Conservation (phyloP, 2,329 filamentous ascomycete genomes). For the Aspergillus pseudoglaucus region DNA sequence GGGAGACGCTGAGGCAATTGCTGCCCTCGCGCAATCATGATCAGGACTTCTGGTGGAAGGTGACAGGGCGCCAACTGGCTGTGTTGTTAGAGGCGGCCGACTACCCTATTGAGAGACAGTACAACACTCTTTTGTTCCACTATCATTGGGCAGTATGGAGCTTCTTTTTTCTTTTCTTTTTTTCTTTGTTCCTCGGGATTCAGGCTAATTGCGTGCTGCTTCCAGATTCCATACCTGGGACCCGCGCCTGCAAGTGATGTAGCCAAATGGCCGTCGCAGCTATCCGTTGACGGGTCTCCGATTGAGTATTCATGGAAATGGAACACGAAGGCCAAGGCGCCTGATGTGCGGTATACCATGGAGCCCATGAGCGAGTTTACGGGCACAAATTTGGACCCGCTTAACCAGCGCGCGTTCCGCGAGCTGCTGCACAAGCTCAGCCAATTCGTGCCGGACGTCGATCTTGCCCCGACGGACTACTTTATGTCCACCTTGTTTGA, state of each 20-base stretch:
- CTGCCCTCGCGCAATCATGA: background rate
- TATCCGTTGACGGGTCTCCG: constrained; percentile 8
- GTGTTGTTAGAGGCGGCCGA: constrained; percentile 8
- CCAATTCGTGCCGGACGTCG: background rate
- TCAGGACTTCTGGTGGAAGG: constrained; percentile 11
- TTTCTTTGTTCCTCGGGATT: background rate
- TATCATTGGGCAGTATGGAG: constrained; percentile 9
- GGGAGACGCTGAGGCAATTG: no score
- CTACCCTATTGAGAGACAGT: constrained; percentile 10
- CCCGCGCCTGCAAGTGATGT: background rate
- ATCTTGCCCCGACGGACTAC: background rate
- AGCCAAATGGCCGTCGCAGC: constrained; percentile 1
- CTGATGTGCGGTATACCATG: constrained; percentile 12
- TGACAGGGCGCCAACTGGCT: constrained; percentile 9
- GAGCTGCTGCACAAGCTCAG: background rate
- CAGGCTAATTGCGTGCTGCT: background rate
- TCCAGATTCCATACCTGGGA: background rate
- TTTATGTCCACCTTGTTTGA: background rate
- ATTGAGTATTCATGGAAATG: constrained; percentile 16
- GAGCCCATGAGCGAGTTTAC: constrained; percentile 3
- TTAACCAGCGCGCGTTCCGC: background rate
- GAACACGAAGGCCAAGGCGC: constrained; percentile 6
- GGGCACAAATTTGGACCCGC: background rate
- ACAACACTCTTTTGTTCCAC: constrained; percentile 13
- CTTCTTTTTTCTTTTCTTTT: background rate